Evolutionary conservation across 2,329 filamentous ascomycete species (phyloP), one percentile per base, ranked within the genome.

Genomic region (Verticillium zaregamsianum): DNA sequence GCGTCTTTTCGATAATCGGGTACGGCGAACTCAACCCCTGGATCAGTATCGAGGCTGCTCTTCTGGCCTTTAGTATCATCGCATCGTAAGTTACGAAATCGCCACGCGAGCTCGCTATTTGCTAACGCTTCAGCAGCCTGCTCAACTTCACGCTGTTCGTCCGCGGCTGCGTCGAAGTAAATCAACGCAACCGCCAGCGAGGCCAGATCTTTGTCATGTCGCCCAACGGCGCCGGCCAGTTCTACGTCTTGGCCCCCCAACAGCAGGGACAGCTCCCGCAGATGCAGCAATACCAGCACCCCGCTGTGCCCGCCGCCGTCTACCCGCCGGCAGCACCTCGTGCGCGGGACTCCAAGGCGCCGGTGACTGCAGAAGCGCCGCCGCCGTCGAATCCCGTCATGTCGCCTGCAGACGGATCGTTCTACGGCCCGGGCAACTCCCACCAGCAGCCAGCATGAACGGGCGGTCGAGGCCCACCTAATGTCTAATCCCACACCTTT

Each of bases 61-160:
- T 55, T 12, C 14, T 55, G 20, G 54, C 9, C 5, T 17, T 32
- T 20, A 52, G 45, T 20, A 20, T 23, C 9, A 23, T 23, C 12
- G 45, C 45, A 23, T 52, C 20, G 45, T 52, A 20, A 52, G 45
- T 52, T 12, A 23, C 20, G 9, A 9, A 5, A n/a, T 17, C 17
- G 17, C 20, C 45, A 12, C 20, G 45, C 6, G n/a, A 25, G 45
- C 11, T n/a, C 40, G 12, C n/a, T 14, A n/a, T 55, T 28, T 9
- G 28, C 54, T 55, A 20, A 33, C 54, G 23, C 14, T 15, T 20
- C 31, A 11, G 6, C 23, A 66, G 66, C 45, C 57, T 71, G n/a
- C 49, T 73, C 39, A 71, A 78, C 63, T 76, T 80, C 49, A 64
- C 71, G 61, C 68, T 80, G 49, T 80, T 80, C 64, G 65, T 78